Conservation (phyloP, 1,284 basidiomycete genomes). For the Cronartium quercuum region DNA sequence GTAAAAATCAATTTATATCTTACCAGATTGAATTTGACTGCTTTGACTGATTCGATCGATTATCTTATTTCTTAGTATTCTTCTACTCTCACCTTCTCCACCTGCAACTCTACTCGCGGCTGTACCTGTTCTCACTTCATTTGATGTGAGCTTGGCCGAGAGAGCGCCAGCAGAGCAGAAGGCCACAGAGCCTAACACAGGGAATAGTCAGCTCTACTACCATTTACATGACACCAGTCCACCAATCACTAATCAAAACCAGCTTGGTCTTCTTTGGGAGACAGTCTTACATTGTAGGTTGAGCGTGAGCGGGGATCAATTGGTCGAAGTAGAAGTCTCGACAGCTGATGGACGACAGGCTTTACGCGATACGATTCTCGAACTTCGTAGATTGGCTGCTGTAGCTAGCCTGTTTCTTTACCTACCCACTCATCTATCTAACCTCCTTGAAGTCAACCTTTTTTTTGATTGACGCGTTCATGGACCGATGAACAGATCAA, state of each 20-base stretch:
- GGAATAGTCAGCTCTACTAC: conserved; percentile 4
- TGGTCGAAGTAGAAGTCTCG: conserved; percentile 28
- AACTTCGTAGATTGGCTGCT: conserved; percentile 23
- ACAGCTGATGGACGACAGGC: conserved; percentile 16
- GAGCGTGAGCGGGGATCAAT: conserved; percentile 27
- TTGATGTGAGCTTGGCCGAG: conserved; percentile 17
- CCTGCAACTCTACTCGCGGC: conserved; percentile 20
- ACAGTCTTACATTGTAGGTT: conserved; percentile 23
- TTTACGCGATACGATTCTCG: conserved; percentile 17
- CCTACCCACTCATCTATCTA: too few relatives aligned
- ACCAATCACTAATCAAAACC: too few relatives aligned
- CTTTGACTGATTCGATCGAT: not conserved
- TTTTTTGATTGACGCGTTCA: too few relatives aligned
- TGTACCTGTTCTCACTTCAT: conserved; percentile 19
- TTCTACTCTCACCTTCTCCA: conserved; percentile 8
- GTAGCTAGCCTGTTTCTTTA: conserved; percentile 8
- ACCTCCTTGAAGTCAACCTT: too few relatives aligned
- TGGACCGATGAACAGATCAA: too few relatives aligned
- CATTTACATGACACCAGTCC: too few relatives aligned
- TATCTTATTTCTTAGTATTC: not conserved
- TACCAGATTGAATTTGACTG: not conserved
- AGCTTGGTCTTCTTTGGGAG: too few relatives aligned
- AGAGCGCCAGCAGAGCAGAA: not conserved
- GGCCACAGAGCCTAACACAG: not conserved
- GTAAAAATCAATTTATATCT: not conserved